Evolutionary conservation across 2,329 filamentous ascomycete genomes (phyloP), one percentile per base, ranked within the genome.

Genomic region (Ophiobolus disseminans): DNA sequence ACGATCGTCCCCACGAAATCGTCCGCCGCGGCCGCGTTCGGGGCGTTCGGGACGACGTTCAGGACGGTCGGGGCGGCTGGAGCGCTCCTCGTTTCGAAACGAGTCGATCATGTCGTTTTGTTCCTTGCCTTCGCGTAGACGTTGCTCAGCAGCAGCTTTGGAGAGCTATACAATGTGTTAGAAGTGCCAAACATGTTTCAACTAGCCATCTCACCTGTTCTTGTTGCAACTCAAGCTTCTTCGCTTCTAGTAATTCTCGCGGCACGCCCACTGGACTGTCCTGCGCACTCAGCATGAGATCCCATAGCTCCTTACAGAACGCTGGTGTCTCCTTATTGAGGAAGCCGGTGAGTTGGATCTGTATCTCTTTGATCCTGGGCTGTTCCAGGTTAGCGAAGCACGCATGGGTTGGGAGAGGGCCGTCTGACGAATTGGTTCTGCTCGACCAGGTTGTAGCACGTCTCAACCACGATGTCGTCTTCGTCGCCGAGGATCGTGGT

Each of bases 281-380:
- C 73, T 99, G 94, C 8, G 91, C 94, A 72, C 92, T 97, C 36
- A 99, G 77, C 63, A 93, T 89, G 14, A 99, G 78, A 50, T 87
- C 90, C 94, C 94, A 99, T 10, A 99, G 76, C 55, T 97, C 90
- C 70, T 96, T 93, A 74, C 93, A 97, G 69, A 99, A 99, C 0
- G 81, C 76, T 1, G 91, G 80, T 0, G 91, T 94, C 60, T 97
- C 91, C 72, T 95, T 93, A 66, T 96, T 92, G 60, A 99, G 84
- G 66, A 99, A 99, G 2, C 93, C 94, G 1, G 90, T 94, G 56
- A 99, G 86, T 65, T 95, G 89, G 61, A 97, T 96, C 70, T 99
- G 94, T 45, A 97, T 82, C 36, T 88, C 86, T 76, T 97, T 99
- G 75, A 97, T 94, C 71, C 97, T 91, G 57, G 93, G 94, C 92